These are phyloP conservation scores for Pythium dissimile DNA, from an alignment of 352 stramenopile species.

Conservation along the genomic window DNA sequence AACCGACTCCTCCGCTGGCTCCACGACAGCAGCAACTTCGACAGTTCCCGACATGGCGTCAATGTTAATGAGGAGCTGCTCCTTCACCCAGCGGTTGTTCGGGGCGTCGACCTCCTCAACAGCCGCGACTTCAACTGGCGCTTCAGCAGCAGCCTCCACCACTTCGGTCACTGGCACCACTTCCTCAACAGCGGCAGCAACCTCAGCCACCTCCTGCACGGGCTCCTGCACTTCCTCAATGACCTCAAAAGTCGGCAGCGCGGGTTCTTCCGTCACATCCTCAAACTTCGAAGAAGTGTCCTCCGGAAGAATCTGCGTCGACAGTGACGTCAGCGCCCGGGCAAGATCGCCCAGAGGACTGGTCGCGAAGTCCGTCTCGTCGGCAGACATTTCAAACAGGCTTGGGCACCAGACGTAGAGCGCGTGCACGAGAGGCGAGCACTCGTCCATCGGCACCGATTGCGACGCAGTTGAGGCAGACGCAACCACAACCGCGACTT, in stretches of 20 bases:
- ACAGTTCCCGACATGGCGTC: conserved; percentile 4
- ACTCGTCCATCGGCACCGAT: background rate
- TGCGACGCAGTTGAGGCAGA: background rate
- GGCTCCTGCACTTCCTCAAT: background rate
- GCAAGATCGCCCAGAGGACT: conserved; percentile 9
- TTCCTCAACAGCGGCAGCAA: background rate
- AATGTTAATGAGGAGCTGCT: conserved; percentile 14
- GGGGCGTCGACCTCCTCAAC: background rate
- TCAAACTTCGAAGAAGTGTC: background rate
- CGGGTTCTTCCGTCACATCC: background rate
- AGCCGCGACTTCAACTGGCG: background rate
- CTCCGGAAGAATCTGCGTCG: conserved; percentile 9
- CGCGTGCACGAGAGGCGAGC: conserved; percentile 1
- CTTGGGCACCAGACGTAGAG: conserved; percentile 12
- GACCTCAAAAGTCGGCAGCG: background rate
- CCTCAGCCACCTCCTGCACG: background rate
- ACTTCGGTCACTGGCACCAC: background rate
- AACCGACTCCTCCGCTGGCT: background rate
- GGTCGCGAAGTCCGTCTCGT: background rate
- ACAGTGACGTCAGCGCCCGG: conserved; percentile 14
- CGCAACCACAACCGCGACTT: background rate
- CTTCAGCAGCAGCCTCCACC: background rate
- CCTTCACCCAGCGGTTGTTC: conserved; percentile 7
- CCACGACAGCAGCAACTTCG: background rate
- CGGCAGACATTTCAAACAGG: conserved; percentile 9